Evolutionary conservation across 768 basidiomycete species (phyloP).

Genomic region (Suillus occidentalis): DNA sequence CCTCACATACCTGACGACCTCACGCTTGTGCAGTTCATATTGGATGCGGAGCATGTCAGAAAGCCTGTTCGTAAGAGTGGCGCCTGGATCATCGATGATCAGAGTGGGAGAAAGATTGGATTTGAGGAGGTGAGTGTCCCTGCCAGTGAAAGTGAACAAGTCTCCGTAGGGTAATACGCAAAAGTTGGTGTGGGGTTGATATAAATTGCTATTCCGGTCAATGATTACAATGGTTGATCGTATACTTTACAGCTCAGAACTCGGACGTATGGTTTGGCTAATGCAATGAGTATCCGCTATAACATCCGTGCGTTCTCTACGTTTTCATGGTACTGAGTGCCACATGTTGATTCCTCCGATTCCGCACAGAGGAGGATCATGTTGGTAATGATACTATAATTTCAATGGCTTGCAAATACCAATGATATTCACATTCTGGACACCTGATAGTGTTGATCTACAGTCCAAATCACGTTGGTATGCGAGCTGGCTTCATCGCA

Average conservation of each 20-base stretch:
- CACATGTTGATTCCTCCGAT: background rate
- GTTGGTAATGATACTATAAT: slow-evolving; percentile 31
- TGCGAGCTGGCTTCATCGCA: slow-evolving; percentile 11
- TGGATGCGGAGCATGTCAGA: slow-evolving; percentile 34
- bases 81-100: slow-evolving; percentile 45
- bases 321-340: background rate
- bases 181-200: background rate
- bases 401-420: background rate
- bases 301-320: slow-evolving; percentile 30
- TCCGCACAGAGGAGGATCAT: slow-evolving; percentile 35
- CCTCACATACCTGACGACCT: slow-evolving; percentile 40
- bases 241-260: slow-evolving; percentile 31
- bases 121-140: slow-evolving; percentile 36
- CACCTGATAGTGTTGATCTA: slow-evolving; percentile 54
- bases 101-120: slow-evolving; percentile 34
- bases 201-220: background rate
- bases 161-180: background rate
- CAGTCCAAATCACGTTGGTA: slow-evolving; percentile 68
- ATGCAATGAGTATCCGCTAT: slow-evolving; percentile 35
- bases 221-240: background rate
- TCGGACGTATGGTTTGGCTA: slow-evolving; percentile 39
- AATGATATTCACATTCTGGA: slow-evolving; percentile 6
- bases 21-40: slow-evolving; percentile 38
- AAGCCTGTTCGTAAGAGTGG: slow-evolving; percentile 25
- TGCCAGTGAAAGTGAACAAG: background rate